Conservation (phyloP, 1,284 basidiomycete species). For the Pholiota adiposa region DNA sequence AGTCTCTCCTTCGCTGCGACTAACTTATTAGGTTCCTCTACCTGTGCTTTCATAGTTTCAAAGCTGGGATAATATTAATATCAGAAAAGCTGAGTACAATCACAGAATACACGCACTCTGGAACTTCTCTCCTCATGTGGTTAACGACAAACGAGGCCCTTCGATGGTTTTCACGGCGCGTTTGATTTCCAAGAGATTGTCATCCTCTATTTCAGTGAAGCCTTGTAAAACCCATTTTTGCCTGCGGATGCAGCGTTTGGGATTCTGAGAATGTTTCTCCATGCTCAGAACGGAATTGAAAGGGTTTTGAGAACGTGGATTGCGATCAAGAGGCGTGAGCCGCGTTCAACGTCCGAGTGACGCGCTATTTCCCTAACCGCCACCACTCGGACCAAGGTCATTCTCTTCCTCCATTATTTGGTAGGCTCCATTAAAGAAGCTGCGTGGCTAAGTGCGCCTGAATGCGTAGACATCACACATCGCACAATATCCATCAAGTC, state of each 20-base stretch:
- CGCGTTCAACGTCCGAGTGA: not conserved
- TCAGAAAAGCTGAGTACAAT: not conserved
- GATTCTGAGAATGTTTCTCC: slow-evolving; percentile 17
- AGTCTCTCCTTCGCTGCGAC: slow-evolving; percentile 38
- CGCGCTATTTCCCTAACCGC: not conserved
- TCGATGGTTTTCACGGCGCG: slow-evolving; percentile 33
- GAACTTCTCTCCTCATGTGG: slow-evolving; percentile 38
- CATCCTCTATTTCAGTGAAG: slow-evolving; percentile 16
- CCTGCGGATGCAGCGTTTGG: slow-evolving; percentile 17
- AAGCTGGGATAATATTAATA: slow-evolving; percentile 28
- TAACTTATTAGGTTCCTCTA: slow-evolving; percentile 30
- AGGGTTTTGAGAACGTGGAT: not conserved
- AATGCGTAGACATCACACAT: not conserved
- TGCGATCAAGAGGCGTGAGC: not conserved
- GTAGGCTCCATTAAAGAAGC: not conserved
- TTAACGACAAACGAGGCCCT: slow-evolving; percentile 37
- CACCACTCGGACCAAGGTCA: not conserved
- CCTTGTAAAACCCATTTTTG: slow-evolving; percentile 29
- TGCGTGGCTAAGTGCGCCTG: not conserved
- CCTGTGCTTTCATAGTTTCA: slow-evolving; percentile 38
- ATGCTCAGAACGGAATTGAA: not conserved
- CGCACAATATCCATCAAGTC: not conserved
- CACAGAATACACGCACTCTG: slow-evolving; percentile 32
- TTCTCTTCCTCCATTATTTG: not conserved
- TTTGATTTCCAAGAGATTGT: slow-evolving; percentile 15